These are phyloP conservation scores for Fusarium torulosum DNA, from an alignment of 2,329 filamentous ascomycete species.

Conservation along the genomic window DNA sequence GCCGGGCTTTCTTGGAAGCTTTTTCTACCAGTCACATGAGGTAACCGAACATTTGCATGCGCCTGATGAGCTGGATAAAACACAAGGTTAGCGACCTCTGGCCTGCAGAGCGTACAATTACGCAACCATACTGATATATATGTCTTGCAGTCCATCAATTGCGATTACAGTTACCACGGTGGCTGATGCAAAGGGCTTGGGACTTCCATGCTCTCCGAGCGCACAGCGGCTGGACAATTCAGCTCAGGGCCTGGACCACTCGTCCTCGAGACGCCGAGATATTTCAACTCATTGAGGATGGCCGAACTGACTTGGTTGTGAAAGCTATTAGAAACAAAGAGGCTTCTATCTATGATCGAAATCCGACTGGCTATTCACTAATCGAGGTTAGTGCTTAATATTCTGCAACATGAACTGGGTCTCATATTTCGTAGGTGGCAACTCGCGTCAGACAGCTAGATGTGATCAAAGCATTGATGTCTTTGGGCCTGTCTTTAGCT, in stretches of 20 bases:
- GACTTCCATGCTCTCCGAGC: conserved; percentile 17
- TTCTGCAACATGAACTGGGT: too few species aligned
- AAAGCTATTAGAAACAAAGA: neutral
- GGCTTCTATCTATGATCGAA: conserved; percentile 13
- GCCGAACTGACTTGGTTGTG: fast-evolving
- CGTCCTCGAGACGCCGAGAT: fast-evolving
- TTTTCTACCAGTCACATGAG: neutral
- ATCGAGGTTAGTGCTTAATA: conserved; percentile 1
- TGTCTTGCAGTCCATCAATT: conserved; percentile 3
- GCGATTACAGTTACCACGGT: conserved; percentile 4
- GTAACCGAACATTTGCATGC: neutral
- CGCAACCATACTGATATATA: neutral
- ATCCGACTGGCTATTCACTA: fast-evolving
- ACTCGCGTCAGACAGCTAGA: fast-evolving
- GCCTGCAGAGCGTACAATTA: too few species aligned
- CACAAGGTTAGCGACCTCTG: neutral
- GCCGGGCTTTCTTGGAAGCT: neutral
- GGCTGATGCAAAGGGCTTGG: conserved; percentile 11
- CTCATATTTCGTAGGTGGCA: neutral
- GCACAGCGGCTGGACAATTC: conserved; percentile 22
- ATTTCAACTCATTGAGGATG: fast-evolving
- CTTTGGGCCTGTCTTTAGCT: fast-evolving
- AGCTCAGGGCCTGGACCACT: conserved; percentile 4
- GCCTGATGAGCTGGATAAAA: neutral
- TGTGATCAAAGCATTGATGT: fast-evolving